Evolutionary conservation across 768 basidiomycete genomes (phyloP).

Genomic region (Boletus tomentosulus): DNA sequence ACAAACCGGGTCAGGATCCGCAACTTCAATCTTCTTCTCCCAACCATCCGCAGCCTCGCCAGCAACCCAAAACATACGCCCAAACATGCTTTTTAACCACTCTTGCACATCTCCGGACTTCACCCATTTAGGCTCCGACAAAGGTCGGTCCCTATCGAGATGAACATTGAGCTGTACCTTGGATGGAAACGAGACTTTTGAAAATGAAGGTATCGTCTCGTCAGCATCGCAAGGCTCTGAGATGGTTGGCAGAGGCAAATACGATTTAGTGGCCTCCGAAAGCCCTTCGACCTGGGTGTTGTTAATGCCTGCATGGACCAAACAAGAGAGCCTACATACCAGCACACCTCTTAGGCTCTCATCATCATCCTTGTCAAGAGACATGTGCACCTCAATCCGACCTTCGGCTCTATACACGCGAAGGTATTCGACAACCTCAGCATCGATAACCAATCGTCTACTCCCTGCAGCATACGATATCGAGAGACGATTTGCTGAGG

Average conservation of each 20-base stretch:
- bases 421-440: constrained; percentile 78
- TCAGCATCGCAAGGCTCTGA: constrained; percentile 44
- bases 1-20: constrained; percentile 92
- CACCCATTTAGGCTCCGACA: constrained; percentile 97
- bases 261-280: constrained; percentile 68
- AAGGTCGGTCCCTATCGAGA: constrained; percentile 81
- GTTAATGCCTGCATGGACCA: constrained; percentile 7
- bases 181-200: constrained; percentile 47
- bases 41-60: constrained; percentile 85
- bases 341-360: constrained; percentile 67
- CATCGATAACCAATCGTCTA: constrained; percentile 82
- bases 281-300: constrained; percentile 63
- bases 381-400: constrained; percentile 77
- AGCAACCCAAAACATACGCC: constrained; percentile 81
- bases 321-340: constrained; percentile 42
- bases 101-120: constrained; percentile 92
- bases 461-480: constrained; percentile 92
- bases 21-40: constrained; percentile 89
- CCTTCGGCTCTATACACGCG: constrained; percentile 80
- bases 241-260: constrained; percentile 52
- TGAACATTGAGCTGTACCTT: constrained; percentile 66
- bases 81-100: constrained; percentile 87
- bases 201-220: constrained; percentile 70
- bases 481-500: constrained; percentile 84
- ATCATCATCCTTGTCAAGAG: constrained; percentile 51